Evolutionary conservation across 208 protist species (phyloP).

Genomic region (Acanthamoeba lenticulata): DNA sequence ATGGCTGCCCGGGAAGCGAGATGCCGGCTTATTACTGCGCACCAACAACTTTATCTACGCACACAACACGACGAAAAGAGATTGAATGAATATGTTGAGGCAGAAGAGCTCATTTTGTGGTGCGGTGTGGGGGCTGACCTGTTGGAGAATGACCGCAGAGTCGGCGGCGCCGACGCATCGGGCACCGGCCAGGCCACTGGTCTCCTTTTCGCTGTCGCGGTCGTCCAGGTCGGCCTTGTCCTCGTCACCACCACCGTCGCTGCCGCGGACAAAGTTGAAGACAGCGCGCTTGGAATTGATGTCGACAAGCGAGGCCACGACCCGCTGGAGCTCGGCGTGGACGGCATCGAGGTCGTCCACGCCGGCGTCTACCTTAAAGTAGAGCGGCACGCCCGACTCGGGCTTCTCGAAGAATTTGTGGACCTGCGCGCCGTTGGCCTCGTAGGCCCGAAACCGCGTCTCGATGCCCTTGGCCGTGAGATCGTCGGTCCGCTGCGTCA

Average conservation of each 20-base stretch:
- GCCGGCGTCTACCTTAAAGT: background rate
- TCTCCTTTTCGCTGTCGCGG: background rate
- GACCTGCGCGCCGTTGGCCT: background rate
- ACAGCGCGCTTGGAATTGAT: background rate
- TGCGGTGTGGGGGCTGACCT: background rate
- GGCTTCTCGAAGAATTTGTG: background rate
- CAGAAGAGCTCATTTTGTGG: background rate
- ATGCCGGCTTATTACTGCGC: background rate
- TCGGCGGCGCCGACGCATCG: background rate
- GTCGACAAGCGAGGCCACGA: background rate
- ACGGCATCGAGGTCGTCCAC: background rate
- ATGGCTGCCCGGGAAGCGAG: background rate
- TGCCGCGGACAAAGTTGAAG: background rate
- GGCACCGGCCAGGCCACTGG: background rate
- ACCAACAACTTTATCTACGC: background rate
- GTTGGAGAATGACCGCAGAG: constrained; percentile 3
- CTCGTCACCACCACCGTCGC: background rate
- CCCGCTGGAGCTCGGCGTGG: background rate
- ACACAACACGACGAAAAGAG: background rate
- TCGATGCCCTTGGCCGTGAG: constrained; percentile 25
- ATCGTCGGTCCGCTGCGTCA: background rate
- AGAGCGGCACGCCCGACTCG: background rate
- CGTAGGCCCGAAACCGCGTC: background rate
- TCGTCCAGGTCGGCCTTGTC: background rate
- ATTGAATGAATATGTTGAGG: background rate